A percentile compares a stretch with the other conserved stretches of the same genome.
These are phyloP conservation scores for Volvox carteri DNA, from an alignment of 163 green algal species.

Conservation along the genomic window DNA sequence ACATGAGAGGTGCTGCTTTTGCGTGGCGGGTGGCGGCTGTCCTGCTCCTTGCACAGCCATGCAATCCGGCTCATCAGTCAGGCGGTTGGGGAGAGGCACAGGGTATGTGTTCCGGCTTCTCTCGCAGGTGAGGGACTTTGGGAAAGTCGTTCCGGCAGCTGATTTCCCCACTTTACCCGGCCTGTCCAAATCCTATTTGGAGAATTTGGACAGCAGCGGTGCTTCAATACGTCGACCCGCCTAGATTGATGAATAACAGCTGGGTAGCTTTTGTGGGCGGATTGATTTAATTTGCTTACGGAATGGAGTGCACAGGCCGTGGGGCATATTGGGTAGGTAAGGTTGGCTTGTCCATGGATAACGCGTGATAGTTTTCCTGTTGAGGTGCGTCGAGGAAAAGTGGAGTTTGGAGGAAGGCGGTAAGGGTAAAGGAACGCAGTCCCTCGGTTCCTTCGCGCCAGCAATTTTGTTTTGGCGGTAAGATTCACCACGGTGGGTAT, in stretches of 20 bases:
- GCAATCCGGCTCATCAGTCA: not conserved
- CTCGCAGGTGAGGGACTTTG: not conserved
- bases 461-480: not conserved
- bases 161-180: too few species aligned
- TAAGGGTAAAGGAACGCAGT: conserved; percentile 4
- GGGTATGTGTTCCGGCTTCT: not conserved
- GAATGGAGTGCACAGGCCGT: too few species aligned
- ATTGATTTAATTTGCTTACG: not conserved
- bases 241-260: too few species aligned
- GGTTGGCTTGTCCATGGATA: not conserved
- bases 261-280: not conserved
- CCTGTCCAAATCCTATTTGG: not conserved
- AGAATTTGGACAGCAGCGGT: not conserved
- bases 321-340: conserved; percentile 10
- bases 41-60: not conserved
- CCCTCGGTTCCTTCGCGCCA: not conserved
- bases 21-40: not conserved
- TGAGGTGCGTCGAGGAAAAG: not conserved
- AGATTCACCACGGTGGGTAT: conserved; percentile 15
- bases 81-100: not conserved
- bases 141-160: not conserved
- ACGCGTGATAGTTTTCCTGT: not conserved
- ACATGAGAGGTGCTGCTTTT: too few species aligned
- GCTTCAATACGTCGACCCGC: not conserved
- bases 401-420: not conserved